Conservation (phyloP, 495 filamentous ascomycete species). For the Neurospora cerealis region DNA sequence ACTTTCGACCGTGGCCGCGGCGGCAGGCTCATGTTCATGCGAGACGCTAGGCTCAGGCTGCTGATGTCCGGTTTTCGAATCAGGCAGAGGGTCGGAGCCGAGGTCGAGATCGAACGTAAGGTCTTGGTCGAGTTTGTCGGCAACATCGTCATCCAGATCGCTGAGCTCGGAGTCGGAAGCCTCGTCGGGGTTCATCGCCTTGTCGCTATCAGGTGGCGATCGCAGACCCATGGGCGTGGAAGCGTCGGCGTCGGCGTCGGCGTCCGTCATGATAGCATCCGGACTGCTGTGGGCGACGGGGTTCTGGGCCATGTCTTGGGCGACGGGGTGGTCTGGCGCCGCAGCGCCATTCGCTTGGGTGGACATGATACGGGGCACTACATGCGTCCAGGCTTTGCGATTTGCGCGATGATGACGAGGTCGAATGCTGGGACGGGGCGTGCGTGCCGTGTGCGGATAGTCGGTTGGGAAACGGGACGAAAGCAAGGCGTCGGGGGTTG, state of each 20-base stretch:
- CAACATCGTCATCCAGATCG: constrained; percentile 41
- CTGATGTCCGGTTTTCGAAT: neutral
- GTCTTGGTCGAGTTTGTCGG: constrained; percentile 17
- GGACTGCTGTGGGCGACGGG: neutral
- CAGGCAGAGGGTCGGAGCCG: constrained; percentile 4
- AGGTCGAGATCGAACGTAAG: constrained; percentile 6
- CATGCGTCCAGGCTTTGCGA: constrained; percentile 23
- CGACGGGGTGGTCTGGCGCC: constrained; percentile 21
- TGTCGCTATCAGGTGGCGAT: constrained; percentile 43
- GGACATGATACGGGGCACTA: constrained; percentile 28
- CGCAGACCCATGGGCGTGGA: constrained; percentile 34
- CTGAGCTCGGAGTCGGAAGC: constrained; percentile 47
- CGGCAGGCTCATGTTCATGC: constrained; percentile 5
- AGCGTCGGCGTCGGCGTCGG: constrained; percentile 6
- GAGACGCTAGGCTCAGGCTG: neutral
- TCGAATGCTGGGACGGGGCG: constrained; percentile 3
- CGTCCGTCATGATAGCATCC: constrained; percentile 4
- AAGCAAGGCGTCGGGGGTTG: neutral
- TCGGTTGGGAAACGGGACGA: neutral
- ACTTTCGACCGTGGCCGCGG: constrained; percentile 20
- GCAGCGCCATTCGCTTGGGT: constrained; percentile 30
- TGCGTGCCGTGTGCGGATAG: neutral
- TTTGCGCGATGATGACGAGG: constrained; percentile 10
- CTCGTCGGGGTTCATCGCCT: constrained; percentile 35
- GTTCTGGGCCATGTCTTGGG: neutral